Percentiles rank a stretch among this genome's conserved stretches.
Conservation (phyloP, 345 rosid genomes). For the Sonneratia caseolaris region DNA sequence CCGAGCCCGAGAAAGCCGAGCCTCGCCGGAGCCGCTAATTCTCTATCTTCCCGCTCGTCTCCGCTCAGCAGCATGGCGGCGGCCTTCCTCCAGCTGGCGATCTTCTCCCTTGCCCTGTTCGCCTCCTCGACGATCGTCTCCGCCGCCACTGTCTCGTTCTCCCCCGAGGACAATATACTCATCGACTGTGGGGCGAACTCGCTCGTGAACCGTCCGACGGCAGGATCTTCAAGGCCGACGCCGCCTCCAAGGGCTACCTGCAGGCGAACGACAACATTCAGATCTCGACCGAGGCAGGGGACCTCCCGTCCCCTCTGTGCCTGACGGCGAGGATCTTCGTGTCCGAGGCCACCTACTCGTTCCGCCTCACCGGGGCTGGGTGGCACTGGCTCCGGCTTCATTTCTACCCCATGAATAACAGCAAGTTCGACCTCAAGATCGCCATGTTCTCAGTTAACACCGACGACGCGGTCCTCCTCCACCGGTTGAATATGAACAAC, state of each 20-base stretch:
- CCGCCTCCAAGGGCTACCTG: conserved; percentile 5
- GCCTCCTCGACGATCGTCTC: background rate
- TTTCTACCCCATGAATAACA: conserved; percentile 4
- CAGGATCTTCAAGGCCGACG: conserved; percentile 11
- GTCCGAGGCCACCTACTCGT: conserved; percentile 7
- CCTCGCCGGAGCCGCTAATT: background rate
- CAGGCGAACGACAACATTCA: conserved; percentile 8
- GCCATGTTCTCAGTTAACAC: background rate
- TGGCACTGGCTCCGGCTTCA: conserved; percentile 11
- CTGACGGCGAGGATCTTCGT: conserved; percentile 8
- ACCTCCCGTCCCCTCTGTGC: conserved; percentile 3
- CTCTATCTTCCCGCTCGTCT: background rate
- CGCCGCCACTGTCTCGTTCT: background rate
- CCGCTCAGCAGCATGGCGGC: background rate
- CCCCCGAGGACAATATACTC: conserved; percentile 6
- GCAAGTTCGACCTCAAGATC: conserved; percentile 1
- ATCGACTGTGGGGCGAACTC: conserved; percentile 11
- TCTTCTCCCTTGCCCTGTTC: background rate
- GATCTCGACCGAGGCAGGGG: background rate
- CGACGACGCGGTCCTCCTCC: conserved; percentile 6
- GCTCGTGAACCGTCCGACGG: conserved; percentile 5
- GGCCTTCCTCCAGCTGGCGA: background rate
- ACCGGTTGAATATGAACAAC: background rate
- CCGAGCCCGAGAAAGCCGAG: background rate
- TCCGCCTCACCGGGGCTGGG: conserved; percentile 4